Evolutionary conservation across 768 basidiomycete genomes (phyloP), one percentile per base, ranked within the genome.

Genomic region (Lactarius sanguifluus): DNA sequence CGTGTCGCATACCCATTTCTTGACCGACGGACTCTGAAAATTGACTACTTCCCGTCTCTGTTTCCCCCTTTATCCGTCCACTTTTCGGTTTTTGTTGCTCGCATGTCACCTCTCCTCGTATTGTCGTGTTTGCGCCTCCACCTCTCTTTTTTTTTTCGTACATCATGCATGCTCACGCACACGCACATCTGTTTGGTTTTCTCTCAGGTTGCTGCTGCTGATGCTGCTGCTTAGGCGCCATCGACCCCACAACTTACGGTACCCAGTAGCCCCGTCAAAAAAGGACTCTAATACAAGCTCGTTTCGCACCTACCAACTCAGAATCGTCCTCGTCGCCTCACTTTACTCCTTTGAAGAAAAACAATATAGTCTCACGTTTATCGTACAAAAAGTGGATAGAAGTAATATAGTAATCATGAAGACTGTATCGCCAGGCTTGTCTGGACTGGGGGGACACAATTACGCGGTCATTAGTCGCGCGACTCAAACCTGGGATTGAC

Each of bases 251-350:
- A 36, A 36, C 43, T n/a, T 52, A 52, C 50, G 25, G 50, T 52
- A 52, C 50, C 23, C 23, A 52, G 50, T 52, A 25, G 23, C 50
- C 50, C 25, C 47, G 23, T 52, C 25, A 25, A 52, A 52, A 52
- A 52, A 25, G 50, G 50, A 52, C 50, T 52, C 23, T 52, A 52
- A 52, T 52, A 52, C 64, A 38, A 55, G 56, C 59, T 28, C 60
- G 45, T 52, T 34, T 25, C 61, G 60, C 65, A 66, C 62, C 65
- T 66, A 57, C n/a, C 36, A 50, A 66, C 64, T 41, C 16, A 18
- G 41, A 30, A 40, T 65, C 57, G 38, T 36, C n/a, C 30, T 57
- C 34, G 55, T 20, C 30, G 41, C n/a, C 18, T 56, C 41, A 61
- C 41, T 50, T 25, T 50, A 4, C 13, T 41, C 6, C 23, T 41